Conservation (phyloP, 2,329 filamentous ascomycete genomes). For the Aspergillus clavatus region DNA sequence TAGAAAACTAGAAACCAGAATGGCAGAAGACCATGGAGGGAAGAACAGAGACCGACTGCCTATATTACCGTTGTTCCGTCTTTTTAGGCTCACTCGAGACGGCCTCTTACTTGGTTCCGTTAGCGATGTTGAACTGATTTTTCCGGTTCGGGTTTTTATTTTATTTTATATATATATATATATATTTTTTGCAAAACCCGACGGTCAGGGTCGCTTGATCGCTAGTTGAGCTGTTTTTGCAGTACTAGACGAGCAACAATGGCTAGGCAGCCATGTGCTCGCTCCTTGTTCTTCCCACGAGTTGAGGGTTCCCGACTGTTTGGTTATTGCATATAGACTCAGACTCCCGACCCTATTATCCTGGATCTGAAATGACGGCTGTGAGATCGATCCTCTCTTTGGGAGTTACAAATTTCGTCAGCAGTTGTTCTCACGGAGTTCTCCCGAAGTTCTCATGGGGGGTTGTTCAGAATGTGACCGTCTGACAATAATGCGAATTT, state of each 20-base stretch:
- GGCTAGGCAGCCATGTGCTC: neutral
- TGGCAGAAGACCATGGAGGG: neutral
- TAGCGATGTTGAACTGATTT: neutral
- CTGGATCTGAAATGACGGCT: too few relatives aligned
- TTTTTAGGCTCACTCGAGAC: neutral
- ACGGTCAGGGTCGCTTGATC: neutral
- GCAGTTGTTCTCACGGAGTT: too few relatives aligned
- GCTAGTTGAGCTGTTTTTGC: neutral
- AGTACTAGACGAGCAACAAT: neutral
- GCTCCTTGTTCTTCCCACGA: neutral
- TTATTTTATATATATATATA: too few relatives aligned
- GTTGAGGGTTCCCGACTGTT: neutral
- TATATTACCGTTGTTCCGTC: neutral
- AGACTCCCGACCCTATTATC: neutral
- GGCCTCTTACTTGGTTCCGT: neutral
- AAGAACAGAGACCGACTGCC: neutral
- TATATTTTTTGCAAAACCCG: neutral
- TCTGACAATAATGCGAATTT: too few relatives aligned
- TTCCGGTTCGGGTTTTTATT: neutral
- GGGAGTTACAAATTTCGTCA: too few relatives aligned
- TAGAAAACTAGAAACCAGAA: too few relatives aligned
- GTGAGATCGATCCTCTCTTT: too few relatives aligned
- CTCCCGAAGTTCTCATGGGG: too few relatives aligned
- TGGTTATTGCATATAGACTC: neutral
- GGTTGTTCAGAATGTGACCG: too few relatives aligned